Conservation (phyloP, 352 stramenopile genomes). For the Globisporangium middletonii region DNA sequence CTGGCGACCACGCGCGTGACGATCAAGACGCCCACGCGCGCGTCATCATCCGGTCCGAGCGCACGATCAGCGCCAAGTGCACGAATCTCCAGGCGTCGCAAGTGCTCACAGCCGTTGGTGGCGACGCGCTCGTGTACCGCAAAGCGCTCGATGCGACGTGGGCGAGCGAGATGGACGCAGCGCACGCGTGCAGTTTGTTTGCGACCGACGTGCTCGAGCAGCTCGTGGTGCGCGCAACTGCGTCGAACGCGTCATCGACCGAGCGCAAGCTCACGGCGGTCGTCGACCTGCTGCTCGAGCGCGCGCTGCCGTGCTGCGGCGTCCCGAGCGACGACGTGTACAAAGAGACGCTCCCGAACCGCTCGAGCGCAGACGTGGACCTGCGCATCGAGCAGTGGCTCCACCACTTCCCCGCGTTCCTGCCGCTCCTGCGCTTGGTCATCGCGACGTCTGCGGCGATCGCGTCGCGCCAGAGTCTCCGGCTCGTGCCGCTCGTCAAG, state of each 20-base stretch:
- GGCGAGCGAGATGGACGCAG: constrained; percentile 62
- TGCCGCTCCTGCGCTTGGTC: constrained; percentile 44
- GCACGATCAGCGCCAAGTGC: constrained; percentile 79
- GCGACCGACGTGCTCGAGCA: constrained; percentile 48
- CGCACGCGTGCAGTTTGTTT: constrained; percentile 47
- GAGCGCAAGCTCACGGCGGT: constrained; percentile 52
- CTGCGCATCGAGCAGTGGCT: constrained; percentile 80
- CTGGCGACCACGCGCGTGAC: constrained; percentile 17
- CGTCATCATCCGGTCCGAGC: constrained; percentile 58
- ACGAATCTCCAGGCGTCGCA: constrained; percentile 75
- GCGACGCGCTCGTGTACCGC: constrained; percentile 51
- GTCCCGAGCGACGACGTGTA: constrained; percentile 74
- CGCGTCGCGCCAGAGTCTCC: constrained; percentile 36
- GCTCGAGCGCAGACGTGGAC: constrained; percentile 77
- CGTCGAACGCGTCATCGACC: constrained; percentile 13
- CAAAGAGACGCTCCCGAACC: constrained; percentile 79
- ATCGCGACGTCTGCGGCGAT: constrained; percentile 34
- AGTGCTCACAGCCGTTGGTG: constrained; percentile 51
- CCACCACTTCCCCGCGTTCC: constrained; percentile 72
- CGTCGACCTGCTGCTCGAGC: constrained; percentile 67
- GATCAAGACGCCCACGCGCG: constrained; percentile 21
- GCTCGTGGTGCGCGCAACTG: constrained; percentile 16
- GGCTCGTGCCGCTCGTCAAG: constrained; percentile 71
- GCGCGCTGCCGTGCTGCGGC: constrained; percentile 68
- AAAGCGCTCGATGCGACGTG: constrained; percentile 67